Evolutionary conservation across 495 filamentous ascomycete genomes (phyloP).

Genomic region (Penicillium psychrofluorescens): DNA sequence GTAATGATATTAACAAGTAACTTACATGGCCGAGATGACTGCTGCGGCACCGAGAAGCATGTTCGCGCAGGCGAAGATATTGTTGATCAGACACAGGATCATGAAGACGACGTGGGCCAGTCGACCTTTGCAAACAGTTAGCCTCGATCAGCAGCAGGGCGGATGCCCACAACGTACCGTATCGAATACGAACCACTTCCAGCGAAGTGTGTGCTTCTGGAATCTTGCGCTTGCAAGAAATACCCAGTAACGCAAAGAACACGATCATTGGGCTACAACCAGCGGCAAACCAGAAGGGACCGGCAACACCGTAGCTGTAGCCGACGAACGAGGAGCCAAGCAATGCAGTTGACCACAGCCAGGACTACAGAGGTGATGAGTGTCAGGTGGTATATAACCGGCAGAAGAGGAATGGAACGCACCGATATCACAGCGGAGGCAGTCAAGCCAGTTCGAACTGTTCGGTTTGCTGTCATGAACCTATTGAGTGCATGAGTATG

Average conservation of each 20-base stretch:
- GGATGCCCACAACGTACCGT: slow-evolving; percentile 4
- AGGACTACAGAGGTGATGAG: slow-evolving; percentile 11
- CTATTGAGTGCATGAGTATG: slow-evolving; percentile 7
- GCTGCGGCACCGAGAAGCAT: slow-evolving; percentile 37
- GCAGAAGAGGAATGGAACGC: background rate
- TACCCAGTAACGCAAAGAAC: slow-evolving; percentile 39
- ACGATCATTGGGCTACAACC: slow-evolving; percentile 40
- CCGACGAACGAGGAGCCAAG: slow-evolving; percentile 25
- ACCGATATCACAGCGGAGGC: slow-evolving; percentile 34
- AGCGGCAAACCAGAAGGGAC: slow-evolving; percentile 38
- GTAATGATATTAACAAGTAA: background rate
- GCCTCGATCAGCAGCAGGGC: background rate
- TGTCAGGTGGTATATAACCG: background rate
- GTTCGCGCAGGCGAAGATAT: slow-evolving; percentile 36
- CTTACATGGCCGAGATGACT: slow-evolving; percentile 29
- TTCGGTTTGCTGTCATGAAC: slow-evolving; percentile 37
- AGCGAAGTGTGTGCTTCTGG: slow-evolving; percentile 39
- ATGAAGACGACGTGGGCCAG: slow-evolving; percentile 36
- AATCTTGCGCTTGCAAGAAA: slow-evolving; percentile 39
- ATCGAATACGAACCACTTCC: slow-evolving; percentile 29
- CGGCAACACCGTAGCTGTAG: slow-evolving; percentile 28
- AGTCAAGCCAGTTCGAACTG: slow-evolving; percentile 29
- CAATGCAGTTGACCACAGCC: slow-evolving; percentile 29
- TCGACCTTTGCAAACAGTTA: slow-evolving; percentile 7
- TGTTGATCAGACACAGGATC: slow-evolving; percentile 34